Evolutionary conservation across 2,329 filamentous ascomycete species (phyloP).

Genomic region (Ustulina deusta): DNA sequence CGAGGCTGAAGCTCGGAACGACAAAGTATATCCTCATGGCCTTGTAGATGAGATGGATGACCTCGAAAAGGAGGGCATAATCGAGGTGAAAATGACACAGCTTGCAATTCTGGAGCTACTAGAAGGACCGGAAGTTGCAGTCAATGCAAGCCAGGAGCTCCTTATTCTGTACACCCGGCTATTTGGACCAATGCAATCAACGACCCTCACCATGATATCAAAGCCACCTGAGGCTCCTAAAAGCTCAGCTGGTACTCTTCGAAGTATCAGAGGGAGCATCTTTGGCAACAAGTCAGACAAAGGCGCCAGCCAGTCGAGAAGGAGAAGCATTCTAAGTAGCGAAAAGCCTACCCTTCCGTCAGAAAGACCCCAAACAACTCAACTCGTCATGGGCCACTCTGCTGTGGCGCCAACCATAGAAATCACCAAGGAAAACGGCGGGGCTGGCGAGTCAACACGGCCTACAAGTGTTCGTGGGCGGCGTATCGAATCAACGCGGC

Average conservation of each 20-base stretch:
- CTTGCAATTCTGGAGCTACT: conserved; percentile 83
- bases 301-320: conserved; percentile 48
- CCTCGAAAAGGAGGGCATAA: conserved; percentile 84
- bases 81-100: conserved; percentile 98
- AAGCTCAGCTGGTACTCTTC: conserved; percentile 76
- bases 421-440: conserved; percentile 74
- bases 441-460: conserved; percentile 53
- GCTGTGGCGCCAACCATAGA: conserved; percentile 78
- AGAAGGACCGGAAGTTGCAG: conserved; percentile 85
- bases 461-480: conserved; percentile 56
- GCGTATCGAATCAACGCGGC: conserved; percentile 61
- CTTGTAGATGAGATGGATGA: conserved; percentile 84
- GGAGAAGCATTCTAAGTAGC: conserved; percentile 54
- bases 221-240: conserved; percentile 67
- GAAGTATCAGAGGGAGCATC: conserved; percentile 79
- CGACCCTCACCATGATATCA: conserved; percentile 53
- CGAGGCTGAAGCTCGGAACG: conserved; percentile 58
- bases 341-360: conserved; percentile 49
- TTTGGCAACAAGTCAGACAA: conserved; percentile 73
- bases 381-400: conserved; percentile 60
- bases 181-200: conserved; percentile 70
- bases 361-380: conserved; percentile 58
- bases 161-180: conserved; percentile 83
- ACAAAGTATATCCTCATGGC: conserved; percentile 56
- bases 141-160: conserved; percentile 89